These are phyloP conservation scores for Globisporangium spinosum DNA, from an alignment of 352 stramenopile genomes.

Conservation along the genomic window DNA sequence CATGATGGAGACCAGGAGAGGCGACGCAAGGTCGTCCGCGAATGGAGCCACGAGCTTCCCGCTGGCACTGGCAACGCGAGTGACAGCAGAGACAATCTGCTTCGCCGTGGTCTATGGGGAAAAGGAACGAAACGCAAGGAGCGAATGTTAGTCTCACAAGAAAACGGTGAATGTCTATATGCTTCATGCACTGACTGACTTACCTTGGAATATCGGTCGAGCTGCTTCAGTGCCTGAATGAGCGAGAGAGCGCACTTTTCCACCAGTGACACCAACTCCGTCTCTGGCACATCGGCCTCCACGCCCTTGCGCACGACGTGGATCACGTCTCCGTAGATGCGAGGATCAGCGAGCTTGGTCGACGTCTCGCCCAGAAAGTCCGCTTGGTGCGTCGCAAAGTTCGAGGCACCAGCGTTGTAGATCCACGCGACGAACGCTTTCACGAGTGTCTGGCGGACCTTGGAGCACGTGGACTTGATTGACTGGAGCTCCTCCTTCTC, in stretches of 20 bases:
- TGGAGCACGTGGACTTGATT: conserved; percentile 51
- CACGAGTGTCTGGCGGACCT: conserved; percentile 54
- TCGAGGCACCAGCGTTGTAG: conserved; percentile 36
- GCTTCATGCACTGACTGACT: not conserved
- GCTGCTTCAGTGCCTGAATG: conserved; percentile 45
- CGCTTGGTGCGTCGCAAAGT: conserved; percentile 26
- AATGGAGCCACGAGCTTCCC: conserved; percentile 31
- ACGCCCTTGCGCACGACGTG: conserved; percentile 22
- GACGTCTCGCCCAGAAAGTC: conserved; percentile 58
- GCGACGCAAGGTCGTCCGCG: conserved; percentile 44
- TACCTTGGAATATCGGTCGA: conserved; percentile 77
- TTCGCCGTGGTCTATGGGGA: conserved; percentile 30
- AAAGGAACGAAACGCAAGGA: not conserved
- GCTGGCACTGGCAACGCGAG: conserved; percentile 42
- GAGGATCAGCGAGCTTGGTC: conserved; percentile 66
- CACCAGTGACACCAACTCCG: conserved; percentile 26
- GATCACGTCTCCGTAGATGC: conserved; percentile 63
- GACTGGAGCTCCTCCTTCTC: conserved; percentile 32
- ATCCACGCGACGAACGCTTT: conserved; percentile 68
- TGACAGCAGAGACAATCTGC: conserved; percentile 53
- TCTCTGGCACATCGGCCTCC: conserved; percentile 17
- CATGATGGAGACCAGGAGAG: conserved; percentile 41
- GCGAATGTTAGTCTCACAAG: not conserved
- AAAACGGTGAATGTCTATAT: not conserved
- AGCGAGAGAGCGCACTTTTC: conserved; percentile 32